A percentile compares a stretch with the other conserved stretches of the same genome.
Evolutionary conservation across 2,329 filamentous ascomycete species (phyloP).

Genomic region (Onygenales sp.): DNA sequence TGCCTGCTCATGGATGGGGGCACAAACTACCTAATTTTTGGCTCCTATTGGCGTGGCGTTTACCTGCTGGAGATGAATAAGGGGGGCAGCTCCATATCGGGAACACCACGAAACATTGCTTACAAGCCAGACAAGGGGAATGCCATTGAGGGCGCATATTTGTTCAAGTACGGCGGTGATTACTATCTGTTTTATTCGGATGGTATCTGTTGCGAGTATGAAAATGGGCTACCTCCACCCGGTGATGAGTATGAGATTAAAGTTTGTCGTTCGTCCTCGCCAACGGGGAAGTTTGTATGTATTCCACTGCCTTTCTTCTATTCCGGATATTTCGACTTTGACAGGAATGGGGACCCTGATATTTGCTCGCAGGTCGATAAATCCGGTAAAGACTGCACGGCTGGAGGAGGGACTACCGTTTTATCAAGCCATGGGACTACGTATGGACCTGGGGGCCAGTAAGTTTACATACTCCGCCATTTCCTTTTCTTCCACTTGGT

Average conservation of each 20-base stretch:
- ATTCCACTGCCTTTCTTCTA: not conserved
- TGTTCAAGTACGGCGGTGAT: too few species aligned
- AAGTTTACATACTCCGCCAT: conserved; percentile 27
- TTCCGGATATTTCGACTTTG: not conserved
- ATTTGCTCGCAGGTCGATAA: conserved; percentile 12
- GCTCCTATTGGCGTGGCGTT: conserved; percentile 59
- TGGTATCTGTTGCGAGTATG: too few species aligned
- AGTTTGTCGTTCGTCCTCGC: conserved; percentile 4
- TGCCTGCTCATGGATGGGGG: conserved; percentile 39
- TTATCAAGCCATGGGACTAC: conserved; percentile 50
- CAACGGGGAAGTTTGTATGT: not conserved
- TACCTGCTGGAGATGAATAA: conserved; percentile 47
- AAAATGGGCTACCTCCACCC: too few species aligned
- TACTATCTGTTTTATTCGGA: too few species aligned
- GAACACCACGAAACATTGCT: not conserved
- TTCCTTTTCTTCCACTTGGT: not conserved
- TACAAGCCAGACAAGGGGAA: too few species aligned
- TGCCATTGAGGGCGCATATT: too few species aligned
- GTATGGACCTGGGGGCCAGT: conserved; percentile 59
- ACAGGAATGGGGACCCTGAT: not conserved
- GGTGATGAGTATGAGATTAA: conserved; percentile 19
- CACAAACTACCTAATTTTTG: conserved; percentile 49
- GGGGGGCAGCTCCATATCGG: conserved; percentile 11
- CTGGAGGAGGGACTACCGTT: conserved; percentile 52
- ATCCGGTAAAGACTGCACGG: conserved; percentile 31